phyloP scores from a whole-genome alignment of 1,284 basidiomycete genomes.

The Peniophora sp. region DNA sequence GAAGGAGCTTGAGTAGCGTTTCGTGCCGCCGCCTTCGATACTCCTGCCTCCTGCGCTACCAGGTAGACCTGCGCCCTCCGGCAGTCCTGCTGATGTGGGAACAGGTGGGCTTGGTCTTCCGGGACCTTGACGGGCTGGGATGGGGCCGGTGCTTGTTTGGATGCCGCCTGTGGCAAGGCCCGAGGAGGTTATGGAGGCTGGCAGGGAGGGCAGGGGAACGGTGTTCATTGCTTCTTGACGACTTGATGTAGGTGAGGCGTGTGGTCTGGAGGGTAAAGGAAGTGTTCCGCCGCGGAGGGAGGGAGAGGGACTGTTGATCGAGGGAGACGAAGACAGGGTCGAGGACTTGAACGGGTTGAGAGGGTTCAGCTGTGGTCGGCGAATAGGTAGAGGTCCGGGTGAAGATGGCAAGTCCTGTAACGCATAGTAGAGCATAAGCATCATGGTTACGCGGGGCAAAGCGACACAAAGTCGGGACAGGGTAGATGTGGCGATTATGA shows the following conservation, averaged over 20 bases:
- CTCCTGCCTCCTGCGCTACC: slow-evolving; percentile 38
- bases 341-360: slow-evolving; percentile 65
- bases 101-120: slow-evolving; percentile 1
- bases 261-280: slow-evolving; percentile 27
- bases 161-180: slow-evolving; percentile 24
- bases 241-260: slow-evolving; percentile 31
- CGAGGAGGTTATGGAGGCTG: slow-evolving; percentile 27
- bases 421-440: not conserved
- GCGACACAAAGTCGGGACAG: not conserved
- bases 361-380: slow-evolving; percentile 41
- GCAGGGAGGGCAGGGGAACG: no score
- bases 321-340: slow-evolving; percentile 49
- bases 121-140: slow-evolving; percentile 11
- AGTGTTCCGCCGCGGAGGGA: slow-evolving; percentile 33
- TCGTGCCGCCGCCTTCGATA: slow-evolving; percentile 8
- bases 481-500: not conserved
- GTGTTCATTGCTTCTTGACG: slow-evolving; percentile 12
- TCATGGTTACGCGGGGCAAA: slow-evolving; percentile 1
- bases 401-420: slow-evolving; percentile 28
- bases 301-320: slow-evolving; percentile 39
- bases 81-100: no score
- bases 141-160: not conserved
- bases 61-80: slow-evolving; percentile 21
- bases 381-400: slow-evolving; percentile 42
- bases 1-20: slow-evolving; percentile 57